These are phyloP conservation scores for Coemansia sp. DNA, from an alignment of 371 early-diverging fungal species.

Conservation along the genomic window DNA sequence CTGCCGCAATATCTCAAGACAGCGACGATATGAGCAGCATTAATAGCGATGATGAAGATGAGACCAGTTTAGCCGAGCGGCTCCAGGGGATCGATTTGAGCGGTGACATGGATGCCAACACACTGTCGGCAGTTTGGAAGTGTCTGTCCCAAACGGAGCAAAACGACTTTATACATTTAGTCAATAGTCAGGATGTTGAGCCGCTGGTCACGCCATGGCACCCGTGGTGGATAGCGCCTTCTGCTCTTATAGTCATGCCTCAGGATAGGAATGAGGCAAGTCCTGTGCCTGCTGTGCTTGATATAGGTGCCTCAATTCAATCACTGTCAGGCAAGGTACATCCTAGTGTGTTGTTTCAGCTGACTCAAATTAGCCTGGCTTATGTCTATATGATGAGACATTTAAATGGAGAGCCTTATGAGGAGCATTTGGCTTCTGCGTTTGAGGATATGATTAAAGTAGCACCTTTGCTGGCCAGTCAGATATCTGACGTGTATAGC, in stretches of 20 bases:
- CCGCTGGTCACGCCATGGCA: slow-evolving; percentile 20
- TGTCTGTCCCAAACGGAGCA: slow-evolving; percentile 30
- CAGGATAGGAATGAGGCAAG: neutral
- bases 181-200: slow-evolving; percentile 10
- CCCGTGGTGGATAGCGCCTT: slow-evolving; percentile 36
- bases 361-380: slow-evolving; percentile 27
- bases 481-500: slow-evolving; percentile 22
- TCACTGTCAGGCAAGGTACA: slow-evolving; percentile 31
- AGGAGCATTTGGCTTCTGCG: slow-evolving; percentile 7
- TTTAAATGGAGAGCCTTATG: slow-evolving; percentile 33
- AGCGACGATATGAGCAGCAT: neutral
- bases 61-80: slow-evolving; percentile 13
- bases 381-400: slow-evolving; percentile 48
- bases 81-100: slow-evolving; percentile 26
- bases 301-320: slow-evolving; percentile 27
- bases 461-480: slow-evolving; percentile 25
- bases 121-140: slow-evolving; percentile 13
- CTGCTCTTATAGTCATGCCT: neutral
- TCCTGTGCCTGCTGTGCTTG: slow-evolving; percentile 10
- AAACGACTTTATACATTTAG: slow-evolving; percentile 16
- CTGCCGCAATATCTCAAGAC: neutral
- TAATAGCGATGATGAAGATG: neutral
- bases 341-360: slow-evolving; percentile 45
- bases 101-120: neutral
- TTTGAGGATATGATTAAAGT: slow-evolving; percentile 13